phyloP scores from a whole-genome alignment of 345 rosid species.

The Conringia planisiliqua region DNA sequence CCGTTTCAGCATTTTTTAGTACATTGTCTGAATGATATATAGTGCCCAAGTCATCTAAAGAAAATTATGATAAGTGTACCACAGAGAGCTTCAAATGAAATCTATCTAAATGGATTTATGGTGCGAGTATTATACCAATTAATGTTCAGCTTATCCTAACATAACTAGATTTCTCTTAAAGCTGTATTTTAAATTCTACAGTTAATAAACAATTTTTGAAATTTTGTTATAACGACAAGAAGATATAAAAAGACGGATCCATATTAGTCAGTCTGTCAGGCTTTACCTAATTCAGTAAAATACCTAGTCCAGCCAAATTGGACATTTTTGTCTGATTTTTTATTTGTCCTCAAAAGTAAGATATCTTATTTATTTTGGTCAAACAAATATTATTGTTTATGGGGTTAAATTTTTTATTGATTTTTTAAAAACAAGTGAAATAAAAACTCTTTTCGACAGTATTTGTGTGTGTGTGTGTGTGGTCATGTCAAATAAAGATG shows the following conservation, averaged over 20 bases:
- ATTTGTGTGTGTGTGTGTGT: neutral
- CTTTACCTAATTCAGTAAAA: too few species aligned
- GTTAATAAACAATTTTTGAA: too few species aligned
- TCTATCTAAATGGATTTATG: neutral
- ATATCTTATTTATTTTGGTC: too few species aligned
- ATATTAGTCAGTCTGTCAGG: too few species aligned
- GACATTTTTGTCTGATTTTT: neutral
- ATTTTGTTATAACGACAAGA: too few species aligned
- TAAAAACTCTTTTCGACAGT: neutral
- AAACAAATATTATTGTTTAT: neutral
- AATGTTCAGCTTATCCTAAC: neutral
- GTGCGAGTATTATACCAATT: neutral
- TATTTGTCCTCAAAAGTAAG: too few species aligned
- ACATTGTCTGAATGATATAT: neutral
- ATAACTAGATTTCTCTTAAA: too few species aligned
- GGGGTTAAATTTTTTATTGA: neutral
- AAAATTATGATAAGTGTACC: neutral
- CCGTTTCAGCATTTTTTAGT: neutral
- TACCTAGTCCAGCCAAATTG: neutral
- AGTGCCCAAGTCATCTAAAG: neutral
- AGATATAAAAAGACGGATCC: too few species aligned
- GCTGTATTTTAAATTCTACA: too few species aligned
- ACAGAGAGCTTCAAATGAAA: neutral
- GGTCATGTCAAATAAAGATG: constrained; percentile 24
- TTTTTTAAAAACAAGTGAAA: neutral